Base-by-base conservation (phyloP, 495 filamentous ascomycete genomes). In the Lasiosphaeriaceae sp. region DNA sequence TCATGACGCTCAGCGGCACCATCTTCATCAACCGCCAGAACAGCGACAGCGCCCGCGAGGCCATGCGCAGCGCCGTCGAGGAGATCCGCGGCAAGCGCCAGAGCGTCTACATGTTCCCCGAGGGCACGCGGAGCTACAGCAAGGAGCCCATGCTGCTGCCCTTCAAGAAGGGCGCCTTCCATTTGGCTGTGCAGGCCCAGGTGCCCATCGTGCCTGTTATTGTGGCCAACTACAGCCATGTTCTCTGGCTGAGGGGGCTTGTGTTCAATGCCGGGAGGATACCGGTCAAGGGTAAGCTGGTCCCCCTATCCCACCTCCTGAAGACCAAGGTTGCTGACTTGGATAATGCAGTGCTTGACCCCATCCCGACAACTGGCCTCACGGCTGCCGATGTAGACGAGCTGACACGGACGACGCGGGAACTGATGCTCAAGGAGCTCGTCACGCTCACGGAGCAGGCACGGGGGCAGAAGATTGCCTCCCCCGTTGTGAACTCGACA, bases 161-260 rank as follows among this genome's bases (percentile, higher is more conserved):
- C 7, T 99, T 97, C 77, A 98, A 99, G 77, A 97, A 97, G 77
- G 94, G 94, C 56, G 94, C 94, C 37, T 99, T 97, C 74, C 94
- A 97, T 70, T 77, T 98, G 11, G 94, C 94, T 20, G 84, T 99
- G 7, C 88, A 97, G 76, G 95, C 93, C 0, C 87, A 90, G 66
- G 93, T 96, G 24, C 91, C 90, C 19, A 89, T 97, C 65, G 86
- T 99, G 37, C 93, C 93, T 0, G 77, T 96, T 20, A 89, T 97
- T 20, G 81, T 83, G 9, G 88, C 84, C 65, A 97, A 96, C 75
- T 98, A 98, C 69, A 85, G 83, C 26, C 84, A 96, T 63, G 68
- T 99, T 22, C 71, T 97, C 60, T 88, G 86, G 60, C 72, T 89
- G 59, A 83, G 86, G 71, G 75, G 76, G 44, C 59, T 82, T 60